phyloP scores from a whole-genome alignment of 805 yeast species.

The Kuraishia capsulata region DNA sequence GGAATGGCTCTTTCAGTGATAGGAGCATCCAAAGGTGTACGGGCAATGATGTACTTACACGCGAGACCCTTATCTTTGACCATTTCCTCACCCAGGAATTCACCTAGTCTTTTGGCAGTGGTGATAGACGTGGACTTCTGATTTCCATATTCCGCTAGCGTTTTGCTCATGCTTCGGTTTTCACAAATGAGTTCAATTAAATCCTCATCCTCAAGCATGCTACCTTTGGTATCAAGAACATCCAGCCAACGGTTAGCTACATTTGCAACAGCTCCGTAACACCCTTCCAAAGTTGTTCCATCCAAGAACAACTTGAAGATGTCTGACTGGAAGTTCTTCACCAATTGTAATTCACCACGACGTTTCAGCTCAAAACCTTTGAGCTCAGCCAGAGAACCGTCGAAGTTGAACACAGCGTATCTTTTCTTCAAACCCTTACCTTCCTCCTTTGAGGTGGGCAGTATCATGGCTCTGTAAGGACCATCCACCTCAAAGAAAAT shows the following conservation, averaged over 20 bases:
- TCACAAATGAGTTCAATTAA: constrained; percentile 92
- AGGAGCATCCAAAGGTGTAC: constrained; percentile 75
- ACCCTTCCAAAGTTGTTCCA: constrained; percentile 67
- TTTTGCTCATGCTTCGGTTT: constrained; percentile 89
- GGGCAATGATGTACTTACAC: constrained; percentile 86
- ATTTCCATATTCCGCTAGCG: constrained; percentile 77
- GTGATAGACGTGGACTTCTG: constrained; percentile 95
- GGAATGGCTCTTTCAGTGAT: constrained; percentile 96
- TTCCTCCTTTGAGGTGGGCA: constrained; percentile 96
- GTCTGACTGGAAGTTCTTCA: constrained; percentile 92
- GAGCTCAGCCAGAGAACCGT: constrained; percentile 88
- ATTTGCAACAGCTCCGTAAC: constrained; percentile 82
- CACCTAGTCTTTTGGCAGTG: constrained; percentile 88
- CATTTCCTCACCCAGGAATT: constrained; percentile 93
- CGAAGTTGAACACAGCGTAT: constrained; percentile 93
- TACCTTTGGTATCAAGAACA: constrained; percentile 81
- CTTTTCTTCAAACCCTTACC: constrained; percentile 94
- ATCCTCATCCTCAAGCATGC: constrained; percentile 86
- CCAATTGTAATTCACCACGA: constrained; percentile 89
- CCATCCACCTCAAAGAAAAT: constrained; percentile 98
- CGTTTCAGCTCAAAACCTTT: constrained; percentile 96
- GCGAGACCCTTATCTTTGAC: constrained; percentile 94
- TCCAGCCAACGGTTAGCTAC: constrained; percentile 97
- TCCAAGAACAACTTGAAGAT: constrained; percentile 85
- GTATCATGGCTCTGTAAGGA: constrained; percentile 93